Conservation (phyloP, 1,284 basidiomycete genomes). For the Ceratobasidium sp. region DNA sequence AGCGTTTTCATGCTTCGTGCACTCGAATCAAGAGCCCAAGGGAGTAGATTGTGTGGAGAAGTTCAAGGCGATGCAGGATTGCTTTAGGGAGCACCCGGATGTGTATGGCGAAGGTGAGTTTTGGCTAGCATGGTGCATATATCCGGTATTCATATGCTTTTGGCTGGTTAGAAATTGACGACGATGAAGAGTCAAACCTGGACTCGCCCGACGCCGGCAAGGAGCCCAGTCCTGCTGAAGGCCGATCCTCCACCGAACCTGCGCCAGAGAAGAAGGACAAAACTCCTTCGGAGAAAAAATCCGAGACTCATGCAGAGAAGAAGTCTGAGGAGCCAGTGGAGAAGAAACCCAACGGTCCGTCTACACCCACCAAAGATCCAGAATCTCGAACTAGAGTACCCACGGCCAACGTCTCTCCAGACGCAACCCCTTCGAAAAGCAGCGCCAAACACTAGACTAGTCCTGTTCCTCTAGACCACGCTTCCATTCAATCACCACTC, state of each 20-base stretch:
- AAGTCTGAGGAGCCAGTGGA: background rate
- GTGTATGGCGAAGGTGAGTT: slow-evolving; percentile 87
- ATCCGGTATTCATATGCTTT: slow-evolving; percentile 8
- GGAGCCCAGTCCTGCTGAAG: background rate
- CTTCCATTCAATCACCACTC: slow-evolving; percentile 1
- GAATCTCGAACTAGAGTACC: slow-evolving; percentile 3
- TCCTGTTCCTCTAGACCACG: background rate
- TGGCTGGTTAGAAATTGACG: slow-evolving; percentile 23
- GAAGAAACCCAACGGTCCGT: background rate
- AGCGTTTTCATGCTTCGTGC: slow-evolving; percentile 97
- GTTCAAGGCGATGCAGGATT: slow-evolving; percentile 98
- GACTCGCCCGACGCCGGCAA: background rate
- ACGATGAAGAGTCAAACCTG: slow-evolving; percentile 8
- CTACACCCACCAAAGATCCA: background rate
- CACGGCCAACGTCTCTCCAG: slow-evolving; percentile 3
- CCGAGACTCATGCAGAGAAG: background rate
- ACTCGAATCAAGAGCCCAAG: slow-evolving; percentile 94
- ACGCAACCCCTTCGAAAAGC: background rate
- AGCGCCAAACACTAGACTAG: background rate
- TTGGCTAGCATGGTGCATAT: background rate
- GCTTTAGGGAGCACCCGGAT: slow-evolving; percentile 95
- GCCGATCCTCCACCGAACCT: background rate
- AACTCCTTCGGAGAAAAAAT: background rate
- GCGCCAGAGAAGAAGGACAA: background rate
- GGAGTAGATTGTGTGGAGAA: slow-evolving; percentile 98